Percentiles rank a stretch among this genome's conserved stretches.
phyloP scores from a whole-genome alignment of 2,329 filamentous ascomycete species.

The Penicillium decumbens region DNA sequence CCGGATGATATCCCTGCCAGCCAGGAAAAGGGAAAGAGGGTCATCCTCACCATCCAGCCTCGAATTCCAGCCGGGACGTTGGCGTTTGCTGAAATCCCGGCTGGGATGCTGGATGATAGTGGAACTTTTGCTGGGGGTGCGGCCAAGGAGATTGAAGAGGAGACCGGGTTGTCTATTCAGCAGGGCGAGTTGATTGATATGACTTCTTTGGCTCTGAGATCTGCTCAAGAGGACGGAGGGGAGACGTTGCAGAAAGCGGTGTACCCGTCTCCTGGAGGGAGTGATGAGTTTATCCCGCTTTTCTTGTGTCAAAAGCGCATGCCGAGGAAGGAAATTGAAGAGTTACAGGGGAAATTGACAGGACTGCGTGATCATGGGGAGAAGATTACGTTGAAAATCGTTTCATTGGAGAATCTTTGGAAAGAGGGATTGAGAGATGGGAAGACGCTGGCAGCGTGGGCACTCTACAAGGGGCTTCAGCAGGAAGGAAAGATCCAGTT shows the following conservation, averaged over 20 bases:
- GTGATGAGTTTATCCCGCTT: slow-evolving; percentile 57
- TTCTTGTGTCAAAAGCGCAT: slow-evolving; percentile 54
- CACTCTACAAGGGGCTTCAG: slow-evolving; percentile 52
- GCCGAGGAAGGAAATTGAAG: slow-evolving; percentile 45
- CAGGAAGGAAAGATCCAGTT: slow-evolving; percentile 44
- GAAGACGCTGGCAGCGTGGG: slow-evolving; percentile 54
- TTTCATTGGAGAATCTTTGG: slow-evolving; percentile 50
- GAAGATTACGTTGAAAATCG: slow-evolving; percentile 56
- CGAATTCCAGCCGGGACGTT: slow-evolving; percentile 54
- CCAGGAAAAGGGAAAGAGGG: slow-evolving; percentile 44
- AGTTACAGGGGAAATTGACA: slow-evolving; percentile 51
- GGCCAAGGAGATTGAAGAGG: slow-evolving; percentile 55
- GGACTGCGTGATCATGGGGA: slow-evolving; percentile 54
- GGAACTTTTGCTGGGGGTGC: slow-evolving; percentile 53
- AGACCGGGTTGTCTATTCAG: slow-evolving; percentile 51
- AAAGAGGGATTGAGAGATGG: slow-evolving; percentile 52
- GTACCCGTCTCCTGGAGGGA: slow-evolving; percentile 54
- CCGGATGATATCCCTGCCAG: slow-evolving; percentile 45
- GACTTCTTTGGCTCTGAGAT: slow-evolving; percentile 47
- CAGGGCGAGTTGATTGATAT: slow-evolving; percentile 51
- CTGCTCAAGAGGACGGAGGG: slow-evolving; percentile 16
- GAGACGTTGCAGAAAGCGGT: slow-evolving; percentile 47
- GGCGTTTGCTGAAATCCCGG: slow-evolving; percentile 54
- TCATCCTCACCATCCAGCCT: slow-evolving; percentile 54
- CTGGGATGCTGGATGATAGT: slow-evolving; percentile 57